Percentiles rank a stretch among this genome's conserved stretches.
phyloP scores from a whole-genome alignment of 1,284 basidiomycete genomes.

The Moniliella sp. region DNA sequence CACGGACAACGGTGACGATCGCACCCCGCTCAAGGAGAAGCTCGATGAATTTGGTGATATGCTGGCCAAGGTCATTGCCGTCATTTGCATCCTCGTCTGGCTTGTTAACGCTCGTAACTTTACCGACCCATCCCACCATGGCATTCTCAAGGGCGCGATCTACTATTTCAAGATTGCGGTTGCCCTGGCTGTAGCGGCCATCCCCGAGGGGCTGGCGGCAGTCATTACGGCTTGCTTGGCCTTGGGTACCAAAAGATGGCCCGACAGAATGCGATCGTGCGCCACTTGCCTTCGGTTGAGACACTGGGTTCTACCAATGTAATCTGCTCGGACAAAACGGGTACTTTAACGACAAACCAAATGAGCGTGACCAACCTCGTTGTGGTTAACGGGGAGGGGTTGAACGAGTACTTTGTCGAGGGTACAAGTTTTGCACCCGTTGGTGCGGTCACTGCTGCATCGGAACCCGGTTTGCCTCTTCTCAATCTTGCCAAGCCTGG shows the following conservation, averaged over 20 bases:
- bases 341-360: conserved; percentile 32
- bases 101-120: conserved; percentile 32
- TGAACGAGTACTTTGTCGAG: conserved; percentile 16
- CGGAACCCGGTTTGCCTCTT: conserved; percentile 5
- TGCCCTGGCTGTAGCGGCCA: conserved; percentile 31
- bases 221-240: conserved; percentile 32
- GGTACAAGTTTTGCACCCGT: conserved; percentile 22
- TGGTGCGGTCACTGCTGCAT: conserved; percentile 12
- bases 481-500: conserved; percentile 15
- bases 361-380: conserved; percentile 28
- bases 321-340: conserved; percentile 34
- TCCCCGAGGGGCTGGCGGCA: conserved; percentile 30
- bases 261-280: conserved; percentile 30
- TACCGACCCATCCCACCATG: conserved; percentile 28
- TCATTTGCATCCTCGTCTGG: conserved; percentile 32
- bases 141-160: conserved; percentile 26
- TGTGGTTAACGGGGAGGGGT: conserved; percentile 4
- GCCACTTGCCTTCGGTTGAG: conserved; percentile 29
- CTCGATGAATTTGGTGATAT: conserved; percentile 32
- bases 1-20: conserved; percentile 15
- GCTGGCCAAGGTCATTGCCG: conserved; percentile 27
- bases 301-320: conserved; percentile 31
- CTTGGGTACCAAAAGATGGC: conserved; percentile 34
- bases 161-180: conserved; percentile 34
- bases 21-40: conserved; percentile 31